Evolutionary conservation across 2,329 filamentous ascomycete species (phyloP).

Genomic region (Hypoxylon sp.): DNA sequence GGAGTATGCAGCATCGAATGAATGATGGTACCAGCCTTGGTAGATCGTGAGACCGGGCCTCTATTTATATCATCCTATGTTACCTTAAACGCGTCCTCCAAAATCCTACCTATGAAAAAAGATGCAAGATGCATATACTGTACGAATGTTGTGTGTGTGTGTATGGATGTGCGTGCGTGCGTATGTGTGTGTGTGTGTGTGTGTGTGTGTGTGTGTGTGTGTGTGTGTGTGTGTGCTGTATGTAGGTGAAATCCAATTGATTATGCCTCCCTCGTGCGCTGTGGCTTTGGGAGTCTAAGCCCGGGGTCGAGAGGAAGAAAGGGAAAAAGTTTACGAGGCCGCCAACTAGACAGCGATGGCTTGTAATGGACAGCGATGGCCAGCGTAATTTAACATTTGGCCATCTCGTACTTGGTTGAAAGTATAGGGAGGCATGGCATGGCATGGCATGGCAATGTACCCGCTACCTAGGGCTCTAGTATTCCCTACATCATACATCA

Average conservation of each 20-base stretch:
- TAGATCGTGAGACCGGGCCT: conserved; percentile 30
- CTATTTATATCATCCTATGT: conserved; percentile 42
- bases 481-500: conserved; percentile 10
- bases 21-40: conserved; percentile 33
- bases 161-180: neutral
- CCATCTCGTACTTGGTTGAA: conserved; percentile 27
- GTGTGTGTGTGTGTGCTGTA: conserved; percentile 1
- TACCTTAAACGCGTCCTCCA: conserved; percentile 32
- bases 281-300: conserved; percentile 39
- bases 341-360: conserved; percentile 21
- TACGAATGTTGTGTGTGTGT: neutral
- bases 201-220: neutral
- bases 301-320: conserved; percentile 8
- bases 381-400: conserved; percentile 38
- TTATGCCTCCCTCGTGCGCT: conserved; percentile 23
- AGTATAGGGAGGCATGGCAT: conserved; percentile 25
- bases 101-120: conserved; percentile 29
- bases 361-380: conserved; percentile 19
- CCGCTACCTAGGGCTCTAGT: conserved; percentile 25
- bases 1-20: conserved; percentile 29
- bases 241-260: conserved; percentile 19
- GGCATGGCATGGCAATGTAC: conserved; percentile 21
- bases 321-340: conserved; percentile 32
- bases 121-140: conserved; percentile 9
- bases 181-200: neutral